These are phyloP conservation scores for Mesembryanthemum crystallinum DNA, from an alignment of 148 eudicot genomes.

Conservation along the genomic window DNA sequence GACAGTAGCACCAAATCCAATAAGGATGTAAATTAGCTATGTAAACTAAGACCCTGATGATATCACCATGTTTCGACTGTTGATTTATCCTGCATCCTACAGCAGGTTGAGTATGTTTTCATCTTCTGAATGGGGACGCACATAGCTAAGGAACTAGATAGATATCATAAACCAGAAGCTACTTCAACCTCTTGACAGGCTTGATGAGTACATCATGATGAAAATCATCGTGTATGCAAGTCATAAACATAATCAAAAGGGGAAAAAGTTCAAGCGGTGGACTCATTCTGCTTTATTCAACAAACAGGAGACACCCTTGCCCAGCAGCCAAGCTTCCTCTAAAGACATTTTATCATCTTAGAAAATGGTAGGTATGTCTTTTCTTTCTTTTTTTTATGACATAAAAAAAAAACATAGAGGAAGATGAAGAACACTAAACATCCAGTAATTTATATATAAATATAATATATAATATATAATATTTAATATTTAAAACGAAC, in stretches of 20 bases:
- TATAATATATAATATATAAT: too few species aligned
- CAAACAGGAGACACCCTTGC: background rate
- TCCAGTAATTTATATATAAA: too few species aligned
- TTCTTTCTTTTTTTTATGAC: background rate
- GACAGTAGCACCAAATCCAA: background rate
- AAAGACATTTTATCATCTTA: background rate
- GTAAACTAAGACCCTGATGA: background rate
- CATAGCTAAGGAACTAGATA: background rate
- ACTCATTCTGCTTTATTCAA: background rate
- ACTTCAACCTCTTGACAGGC: background rate
- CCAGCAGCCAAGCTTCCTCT: background rate
- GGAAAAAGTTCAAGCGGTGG: background rate
- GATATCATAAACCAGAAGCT: background rate
- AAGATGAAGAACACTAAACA: too few species aligned
- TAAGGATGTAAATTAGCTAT: background rate
- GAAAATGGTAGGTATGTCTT: background rate
- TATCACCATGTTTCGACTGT: background rate
- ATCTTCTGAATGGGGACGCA: background rate
- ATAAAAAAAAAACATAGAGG: background rate
- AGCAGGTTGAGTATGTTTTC: background rate
- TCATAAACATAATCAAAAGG: background rate
- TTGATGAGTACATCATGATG: background rate
- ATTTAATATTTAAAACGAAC: conserved; percentile 2
- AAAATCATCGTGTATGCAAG: background rate
- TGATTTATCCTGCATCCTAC: background rate